These are phyloP conservation scores for Prunus persica DNA, from an alignment of 306 rosid species.

Conservation along the genomic window Prunus_persica_NCBIv2 NC_034014.1:27189501-27190000, in stretches of 20 bases:
- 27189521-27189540: neutral
- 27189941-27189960: neutral
- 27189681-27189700: too few relatives aligned
- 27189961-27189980: neutral
- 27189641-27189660: neutral
- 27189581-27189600: neutral
- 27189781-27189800: neutral
- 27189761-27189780: neutral
- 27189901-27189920: neutral
- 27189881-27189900: neutral
- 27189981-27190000: neutral
- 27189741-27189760: too few relatives aligned
- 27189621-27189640: neutral
- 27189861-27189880: neutral
- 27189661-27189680: neutral
- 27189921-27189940: neutral
- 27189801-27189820: neutral
- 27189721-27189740: too few relatives aligned
- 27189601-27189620: neutral
- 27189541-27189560: neutral
- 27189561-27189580: neutral
- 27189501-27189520: neutral
- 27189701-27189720: too few relatives aligned
- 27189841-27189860: neutral
- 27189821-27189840: neutral